Evolutionary conservation across 2,329 filamentous ascomycete genomes (phyloP).

Genomic region (Cladosporium sp.): DNA sequence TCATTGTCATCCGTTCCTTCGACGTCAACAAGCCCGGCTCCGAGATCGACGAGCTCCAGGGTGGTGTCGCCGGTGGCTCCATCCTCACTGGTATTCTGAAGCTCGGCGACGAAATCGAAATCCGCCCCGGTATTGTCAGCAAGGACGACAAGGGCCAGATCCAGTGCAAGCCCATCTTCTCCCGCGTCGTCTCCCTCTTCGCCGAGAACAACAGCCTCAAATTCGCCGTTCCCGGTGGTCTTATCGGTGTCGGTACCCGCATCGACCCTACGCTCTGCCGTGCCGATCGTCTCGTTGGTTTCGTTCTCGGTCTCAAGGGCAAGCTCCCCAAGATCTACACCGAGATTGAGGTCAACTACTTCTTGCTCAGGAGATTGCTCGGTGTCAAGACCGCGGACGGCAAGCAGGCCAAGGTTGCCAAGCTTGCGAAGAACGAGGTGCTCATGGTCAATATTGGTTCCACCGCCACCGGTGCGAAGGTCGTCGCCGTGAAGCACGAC

Average conservation of each 20-base stretch:
- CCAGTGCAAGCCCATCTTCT: conserved; percentile 96
- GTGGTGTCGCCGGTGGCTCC: conserved; percentile 94
- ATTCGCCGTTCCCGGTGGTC: conserved; percentile 92
- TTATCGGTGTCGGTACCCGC: conserved; percentile 96
- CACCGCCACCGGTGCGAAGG: conserved; percentile 94
- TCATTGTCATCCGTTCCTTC: conserved; percentile 99
- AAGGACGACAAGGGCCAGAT: conserved; percentile 90
- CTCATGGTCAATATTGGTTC: conserved; percentile 99
- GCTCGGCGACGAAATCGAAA: conserved; percentile 96
- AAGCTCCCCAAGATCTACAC: conserved; percentile 94
- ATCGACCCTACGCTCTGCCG: conserved; percentile 97
- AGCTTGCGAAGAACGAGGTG: conserved; percentile 96
- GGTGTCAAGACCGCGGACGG: conserved; percentile 97
- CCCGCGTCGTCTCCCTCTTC: conserved; percentile 87
- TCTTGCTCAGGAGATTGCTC: conserved; percentile 85
- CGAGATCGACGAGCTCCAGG: conserved; percentile 96
- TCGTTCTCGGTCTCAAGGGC: conserved; percentile 92
- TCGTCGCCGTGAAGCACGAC: conserved; percentile 94
- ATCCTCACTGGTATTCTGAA: conserved; percentile 96
- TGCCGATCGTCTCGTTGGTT: conserved; percentile 97
- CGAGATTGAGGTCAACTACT: conserved; percentile 99
- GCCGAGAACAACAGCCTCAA: conserved; percentile 98
- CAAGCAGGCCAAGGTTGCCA: conserved; percentile 98
- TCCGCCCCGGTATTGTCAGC: conserved; percentile 95
- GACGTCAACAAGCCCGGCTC: conserved; percentile 99